Conservation (phyloP, 2,329 filamentous ascomycete genomes). For the Sclerotinia sclerotiorum region DNA sequence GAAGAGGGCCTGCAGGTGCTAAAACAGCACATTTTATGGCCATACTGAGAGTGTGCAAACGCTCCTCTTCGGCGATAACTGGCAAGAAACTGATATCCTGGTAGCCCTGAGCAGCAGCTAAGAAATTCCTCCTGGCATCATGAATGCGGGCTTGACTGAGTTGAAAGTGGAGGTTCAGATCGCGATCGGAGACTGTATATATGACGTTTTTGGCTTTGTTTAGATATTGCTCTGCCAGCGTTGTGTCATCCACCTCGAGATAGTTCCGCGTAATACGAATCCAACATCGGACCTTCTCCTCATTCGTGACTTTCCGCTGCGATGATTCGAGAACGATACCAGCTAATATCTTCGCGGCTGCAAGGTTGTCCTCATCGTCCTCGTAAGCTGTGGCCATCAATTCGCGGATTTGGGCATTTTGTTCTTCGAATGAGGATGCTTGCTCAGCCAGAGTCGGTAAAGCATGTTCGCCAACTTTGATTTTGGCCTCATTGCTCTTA, state of each 20-base stretch:
- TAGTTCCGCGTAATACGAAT: constrained; percentile 93
- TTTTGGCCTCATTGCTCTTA: constrained; percentile 63
- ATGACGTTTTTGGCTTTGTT: constrained; percentile 96
- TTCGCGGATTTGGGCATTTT: constrained; percentile 75
- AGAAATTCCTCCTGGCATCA: constrained; percentile 85
- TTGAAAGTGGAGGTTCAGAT: constrained; percentile 79
- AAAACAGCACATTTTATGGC: constrained; percentile 91
- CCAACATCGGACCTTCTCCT: constrained; percentile 83
- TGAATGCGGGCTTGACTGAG: constrained; percentile 90
- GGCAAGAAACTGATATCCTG: constrained; percentile 79
- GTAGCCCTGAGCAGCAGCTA: constrained; percentile 85
- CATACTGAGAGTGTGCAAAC: constrained; percentile 78
- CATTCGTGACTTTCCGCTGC: constrained; percentile 77
- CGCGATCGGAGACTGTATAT: constrained; percentile 70
- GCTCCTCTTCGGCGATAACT: constrained; percentile 81
- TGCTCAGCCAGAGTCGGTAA: constrained; percentile 63
- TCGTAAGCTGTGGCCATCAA: constrained; percentile 83
- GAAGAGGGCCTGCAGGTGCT: constrained; percentile 82
- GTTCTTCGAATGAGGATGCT: constrained; percentile 76
- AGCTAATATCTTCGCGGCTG: constrained; percentile 75
- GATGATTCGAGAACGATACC: constrained; percentile 82
- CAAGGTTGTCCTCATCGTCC: constrained; percentile 73
- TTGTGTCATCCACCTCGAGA: constrained; percentile 89
- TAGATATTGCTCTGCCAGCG: constrained; percentile 78
- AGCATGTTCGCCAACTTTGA: constrained; percentile 74